Conservation (phyloP, 768 basidiomycete species). For the Grammothele lineata region DNA sequence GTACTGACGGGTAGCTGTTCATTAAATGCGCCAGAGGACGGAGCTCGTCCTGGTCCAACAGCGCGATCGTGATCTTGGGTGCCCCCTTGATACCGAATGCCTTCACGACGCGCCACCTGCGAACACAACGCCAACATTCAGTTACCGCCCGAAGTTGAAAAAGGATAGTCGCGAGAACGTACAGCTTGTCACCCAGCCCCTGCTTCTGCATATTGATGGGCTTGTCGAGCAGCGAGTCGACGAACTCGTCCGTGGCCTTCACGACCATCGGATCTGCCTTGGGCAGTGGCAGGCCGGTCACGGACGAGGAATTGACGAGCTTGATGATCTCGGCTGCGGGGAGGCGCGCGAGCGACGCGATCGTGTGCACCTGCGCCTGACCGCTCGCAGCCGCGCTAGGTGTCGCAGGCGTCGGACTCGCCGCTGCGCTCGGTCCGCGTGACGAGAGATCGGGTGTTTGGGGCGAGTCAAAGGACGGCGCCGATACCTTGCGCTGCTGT, state of each 20-base stretch:
- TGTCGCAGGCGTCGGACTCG: slow-evolving; percentile 65
- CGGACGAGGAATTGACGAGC: slow-evolving; percentile 47
- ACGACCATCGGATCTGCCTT: slow-evolving; percentile 69
- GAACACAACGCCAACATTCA: too few relatives aligned
- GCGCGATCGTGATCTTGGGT: slow-evolving; percentile 79
- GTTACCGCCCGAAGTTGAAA: too few relatives aligned
- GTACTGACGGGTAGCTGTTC: slow-evolving; percentile 78
- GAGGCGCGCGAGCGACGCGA: slow-evolving; percentile 65
- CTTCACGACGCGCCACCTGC: slow-evolving; percentile 56
- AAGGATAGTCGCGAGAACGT: not conserved
- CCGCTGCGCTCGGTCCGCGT: slow-evolving; percentile 64
- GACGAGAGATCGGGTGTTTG: slow-evolving; percentile 76
- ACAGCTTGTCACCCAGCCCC: slow-evolving; percentile 22
- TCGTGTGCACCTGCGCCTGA: slow-evolving; percentile 42
- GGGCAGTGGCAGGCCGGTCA: slow-evolving; percentile 50
- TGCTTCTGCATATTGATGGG: slow-evolving; percentile 44
- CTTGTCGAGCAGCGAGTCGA: slow-evolving; percentile 80
- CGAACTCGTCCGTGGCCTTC: slow-evolving; percentile 72
- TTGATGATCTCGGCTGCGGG: slow-evolving; percentile 74
- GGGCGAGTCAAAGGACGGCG: slow-evolving; percentile 43
- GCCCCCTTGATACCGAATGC: slow-evolving; percentile 79
- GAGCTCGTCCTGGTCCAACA: slow-evolving; percentile 84
- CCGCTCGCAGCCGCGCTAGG: slow-evolving; percentile 35
- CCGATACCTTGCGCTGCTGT: slow-evolving; percentile 51
- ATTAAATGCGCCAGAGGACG: slow-evolving; percentile 79